These are phyloP conservation scores for Theobroma grandiflorum DNA, from an alignment of 441 rosid genomes.

Conservation along the genomic window DNA sequence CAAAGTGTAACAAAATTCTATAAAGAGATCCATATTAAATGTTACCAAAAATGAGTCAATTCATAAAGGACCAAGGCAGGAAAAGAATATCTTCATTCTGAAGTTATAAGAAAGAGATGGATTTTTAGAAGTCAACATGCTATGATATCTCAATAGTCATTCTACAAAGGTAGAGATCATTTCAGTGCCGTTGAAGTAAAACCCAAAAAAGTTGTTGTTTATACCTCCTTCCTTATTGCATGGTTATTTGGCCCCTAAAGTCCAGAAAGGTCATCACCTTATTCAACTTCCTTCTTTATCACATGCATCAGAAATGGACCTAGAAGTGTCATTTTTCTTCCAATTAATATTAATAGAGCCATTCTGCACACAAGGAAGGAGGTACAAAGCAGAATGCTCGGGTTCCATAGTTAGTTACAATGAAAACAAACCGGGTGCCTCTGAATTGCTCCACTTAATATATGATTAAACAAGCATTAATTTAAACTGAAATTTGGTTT, in stretches of 20 bases:
- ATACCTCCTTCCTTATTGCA: background rate
- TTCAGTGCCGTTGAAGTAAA: background rate
- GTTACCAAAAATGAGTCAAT: no score
- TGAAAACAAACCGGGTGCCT: background rate
- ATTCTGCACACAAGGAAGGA: background rate
- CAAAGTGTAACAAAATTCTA: background rate
- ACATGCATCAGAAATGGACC: background rate
- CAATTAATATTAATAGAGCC: background rate
- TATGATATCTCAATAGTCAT: background rate
- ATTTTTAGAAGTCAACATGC: background rate
- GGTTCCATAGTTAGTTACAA: background rate
- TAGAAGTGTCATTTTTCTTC: background rate
- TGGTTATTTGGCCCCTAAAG: background rate
- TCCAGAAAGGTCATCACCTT: background rate
- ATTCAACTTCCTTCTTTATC: background rate
- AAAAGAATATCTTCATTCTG: no score
- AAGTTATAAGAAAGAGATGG: no score
- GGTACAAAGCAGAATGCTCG: background rate
- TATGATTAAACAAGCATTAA: slow-evolving; percentile 1
- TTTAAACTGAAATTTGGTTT: background rate
- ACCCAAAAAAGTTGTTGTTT: background rate
- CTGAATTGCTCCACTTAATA: background rate
- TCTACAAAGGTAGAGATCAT: background rate
- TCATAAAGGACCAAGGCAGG: no score
- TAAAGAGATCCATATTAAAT: no score